Evolutionary conservation across 306 rosid genomes (phyloP).

Genomic region (Dicorynia guianensis): DNA sequence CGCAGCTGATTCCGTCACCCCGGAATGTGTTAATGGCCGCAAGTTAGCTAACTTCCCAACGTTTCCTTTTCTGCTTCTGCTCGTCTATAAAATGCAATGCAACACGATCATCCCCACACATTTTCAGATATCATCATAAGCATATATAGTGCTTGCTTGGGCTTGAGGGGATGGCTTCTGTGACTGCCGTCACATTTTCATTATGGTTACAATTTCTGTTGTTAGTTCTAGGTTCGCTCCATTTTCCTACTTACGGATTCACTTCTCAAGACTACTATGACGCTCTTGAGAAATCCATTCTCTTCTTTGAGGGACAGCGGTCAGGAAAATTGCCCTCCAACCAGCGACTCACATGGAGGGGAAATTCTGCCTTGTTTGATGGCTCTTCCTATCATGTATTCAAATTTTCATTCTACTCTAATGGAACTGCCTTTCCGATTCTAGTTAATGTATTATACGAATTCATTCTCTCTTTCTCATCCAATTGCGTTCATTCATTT

Average conservation of each 20-base stretch:
- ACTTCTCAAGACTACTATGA: constrained; percentile 62
- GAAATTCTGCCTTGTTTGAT: constrained; percentile 78
- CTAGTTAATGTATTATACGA: not conserved
- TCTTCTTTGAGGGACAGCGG: constrained; percentile 86
- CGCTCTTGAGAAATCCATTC: constrained; percentile 84
- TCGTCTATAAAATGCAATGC: constrained; percentile 47
- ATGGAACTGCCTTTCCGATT: not conserved
- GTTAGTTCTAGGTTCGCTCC: constrained; percentile 33
- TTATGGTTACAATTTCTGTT: constrained; percentile 30
- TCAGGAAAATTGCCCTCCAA: constrained; percentile 74
- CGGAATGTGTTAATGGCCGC: constrained; percentile 47
- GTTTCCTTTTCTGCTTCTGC: constrained; percentile 21
- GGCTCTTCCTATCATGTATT: constrained; percentile 85
- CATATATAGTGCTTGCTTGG: too few relatives aligned
- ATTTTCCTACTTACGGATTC: constrained; percentile 54
- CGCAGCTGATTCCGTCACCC: constrained; percentile 79
- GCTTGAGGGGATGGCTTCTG: constrained; percentile 39
- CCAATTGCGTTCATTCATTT: constrained; percentile 23
- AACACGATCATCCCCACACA: not conserved
- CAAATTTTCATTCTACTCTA: too few relatives aligned
- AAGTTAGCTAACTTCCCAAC: constrained; percentile 52
- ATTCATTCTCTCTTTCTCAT: not conserved
- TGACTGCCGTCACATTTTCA: constrained; percentile 34
- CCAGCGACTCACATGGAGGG: constrained; percentile 78
- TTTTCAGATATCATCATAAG: not conserved